Evolutionary conservation across 176 grass and related monocot genomes (phyloP).

Genomic region (Triticum urartu): DNA sequence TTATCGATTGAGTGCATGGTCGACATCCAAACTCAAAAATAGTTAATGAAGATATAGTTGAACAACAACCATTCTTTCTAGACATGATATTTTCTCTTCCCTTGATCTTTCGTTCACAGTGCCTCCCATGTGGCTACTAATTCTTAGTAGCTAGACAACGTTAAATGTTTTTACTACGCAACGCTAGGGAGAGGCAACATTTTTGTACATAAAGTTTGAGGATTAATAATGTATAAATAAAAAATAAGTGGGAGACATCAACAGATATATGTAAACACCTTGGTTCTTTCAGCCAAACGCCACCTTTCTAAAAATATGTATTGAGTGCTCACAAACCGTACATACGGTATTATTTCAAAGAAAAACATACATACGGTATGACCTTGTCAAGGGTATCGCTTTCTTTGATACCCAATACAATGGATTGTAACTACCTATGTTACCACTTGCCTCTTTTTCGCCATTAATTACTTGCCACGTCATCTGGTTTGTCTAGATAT

Average conservation of each 20-base stretch:
- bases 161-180: no score
- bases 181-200: no score
- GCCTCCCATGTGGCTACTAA: no score
- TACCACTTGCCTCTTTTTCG: no score
- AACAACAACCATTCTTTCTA: neutral
- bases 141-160: no score
- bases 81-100: neutral
- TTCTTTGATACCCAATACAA: conserved; percentile 22
- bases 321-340: conserved; percentile 8
- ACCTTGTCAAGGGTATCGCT: neutral
- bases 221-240: no score
- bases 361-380: neutral
- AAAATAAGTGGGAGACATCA: no score
- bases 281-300: neutral
- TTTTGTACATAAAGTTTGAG: no score
- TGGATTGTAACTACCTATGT: neutral
- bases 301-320: neutral
- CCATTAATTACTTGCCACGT: no score
- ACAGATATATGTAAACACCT: no score
- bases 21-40: neutral
- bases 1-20: no score
- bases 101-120: neutral
- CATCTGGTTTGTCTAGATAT: no score
- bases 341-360: neutral
- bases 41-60: neutral